phyloP scores from a whole-genome alignment of 768 basidiomycete species.

The Lactifluus subvellereus region DNA sequence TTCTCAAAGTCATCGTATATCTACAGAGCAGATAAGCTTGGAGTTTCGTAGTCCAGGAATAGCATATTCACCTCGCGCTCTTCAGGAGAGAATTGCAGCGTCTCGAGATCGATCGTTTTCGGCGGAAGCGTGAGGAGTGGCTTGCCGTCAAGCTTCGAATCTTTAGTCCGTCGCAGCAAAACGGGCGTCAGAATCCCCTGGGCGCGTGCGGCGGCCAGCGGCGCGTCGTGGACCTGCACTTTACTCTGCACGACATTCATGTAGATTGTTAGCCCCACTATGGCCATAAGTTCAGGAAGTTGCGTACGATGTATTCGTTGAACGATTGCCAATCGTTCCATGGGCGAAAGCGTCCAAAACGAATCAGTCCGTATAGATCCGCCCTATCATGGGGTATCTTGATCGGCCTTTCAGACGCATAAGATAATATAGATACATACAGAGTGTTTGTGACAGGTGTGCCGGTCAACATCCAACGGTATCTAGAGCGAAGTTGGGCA shows the following conservation, averaged over 20 bases:
- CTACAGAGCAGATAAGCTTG: slow-evolving; percentile 28
- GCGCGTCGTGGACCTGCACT: slow-evolving; percentile 51
- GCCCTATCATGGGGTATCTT: slow-evolving; percentile 36
- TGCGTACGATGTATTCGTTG: slow-evolving; percentile 46
- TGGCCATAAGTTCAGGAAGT: not conserved
- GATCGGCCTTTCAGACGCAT: not conserved
- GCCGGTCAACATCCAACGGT: slow-evolving; percentile 76
- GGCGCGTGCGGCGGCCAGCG: slow-evolving; percentile 58
- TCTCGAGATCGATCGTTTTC: slow-evolving; percentile 54
- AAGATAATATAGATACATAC: slow-evolving; percentile 33
- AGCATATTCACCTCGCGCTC: slow-evolving; percentile 50
- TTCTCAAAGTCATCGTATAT: slow-evolving; percentile 56
- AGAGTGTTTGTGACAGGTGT: slow-evolving; percentile 69
- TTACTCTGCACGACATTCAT: slow-evolving; percentile 36
- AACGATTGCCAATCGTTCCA: slow-evolving; percentile 73
- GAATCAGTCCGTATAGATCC: slow-evolving; percentile 64
- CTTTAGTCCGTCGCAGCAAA: slow-evolving; percentile 69
- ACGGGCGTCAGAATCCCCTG: slow-evolving; percentile 63
- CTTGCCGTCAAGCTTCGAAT: slow-evolving; percentile 57
- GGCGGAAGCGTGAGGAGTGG: slow-evolving; percentile 59
- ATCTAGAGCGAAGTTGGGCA: slow-evolving; percentile 54
- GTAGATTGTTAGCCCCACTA: not conserved
- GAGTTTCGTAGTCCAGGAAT: not conserved
- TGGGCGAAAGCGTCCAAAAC: slow-evolving; percentile 62
- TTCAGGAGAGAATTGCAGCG: slow-evolving; percentile 56